Evolutionary conservation across 148 eudicot genomes (phyloP), one percentile per base, ranked within the genome.

Genomic region (Polygonum aviculare): DNA sequence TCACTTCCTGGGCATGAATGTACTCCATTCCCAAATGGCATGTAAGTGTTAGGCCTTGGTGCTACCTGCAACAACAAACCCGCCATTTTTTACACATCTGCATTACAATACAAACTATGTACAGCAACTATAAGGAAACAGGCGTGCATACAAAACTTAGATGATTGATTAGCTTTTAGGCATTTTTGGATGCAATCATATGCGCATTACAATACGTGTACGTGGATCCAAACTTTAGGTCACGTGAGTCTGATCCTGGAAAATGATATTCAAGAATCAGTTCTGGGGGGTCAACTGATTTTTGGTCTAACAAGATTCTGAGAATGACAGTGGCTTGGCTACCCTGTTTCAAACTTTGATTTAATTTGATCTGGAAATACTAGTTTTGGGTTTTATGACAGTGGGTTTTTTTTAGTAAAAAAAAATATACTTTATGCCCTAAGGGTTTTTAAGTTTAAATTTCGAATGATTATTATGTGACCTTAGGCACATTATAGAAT

Each of bases 1-100:
- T 93, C 96, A 80, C 87, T 93, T 0, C 98, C 98, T 9, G 98
- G 98, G 79, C 98, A 93, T 9, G 98, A 93, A 82, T 93, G 98
- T 18, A 81, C 84, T 51, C 98, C 98, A 75, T 83, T 86, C 8
- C 91, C 89, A 80, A 88, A 88, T 21, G 91, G 91, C 89, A 88
- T 86, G 78, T 73, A 88, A 26, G 88, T 88, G 81, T 86, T 77
- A 2, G 91, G 83, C 35, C 76, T 82, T 9, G 89, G 87, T 44
- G 89, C 75, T 52, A 84, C 89, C 91, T 88, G 77, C 76, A 83
- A n/a, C n/a, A 12, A 72, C 47, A 44, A 44, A 44, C 44, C n/a
- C 74, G 39, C 48, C 74, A 57, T 57, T 6, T 11, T 57, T 60
- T 67, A 4, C 18, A 60, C 22, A 7, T 19, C 10, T 26, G 11